phyloP scores from a whole-genome alignment of 1,284 basidiomycete genomes.

The Puccinia novopanici region DNA sequence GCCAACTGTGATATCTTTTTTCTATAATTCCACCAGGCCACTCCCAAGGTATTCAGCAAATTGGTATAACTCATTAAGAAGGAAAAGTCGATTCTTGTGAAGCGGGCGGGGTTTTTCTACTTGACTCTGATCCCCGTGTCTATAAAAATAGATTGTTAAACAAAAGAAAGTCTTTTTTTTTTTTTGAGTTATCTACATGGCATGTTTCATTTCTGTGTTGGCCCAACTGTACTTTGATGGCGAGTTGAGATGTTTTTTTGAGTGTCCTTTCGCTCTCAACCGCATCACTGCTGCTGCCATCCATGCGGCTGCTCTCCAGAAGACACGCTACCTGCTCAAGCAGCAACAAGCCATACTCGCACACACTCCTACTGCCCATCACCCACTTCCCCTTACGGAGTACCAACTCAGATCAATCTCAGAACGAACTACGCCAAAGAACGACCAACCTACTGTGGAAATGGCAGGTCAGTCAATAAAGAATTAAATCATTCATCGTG shows the following conservation, averaged over 20 bases:
- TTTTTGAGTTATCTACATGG: too few relatives aligned
- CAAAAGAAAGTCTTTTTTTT: too few relatives aligned
- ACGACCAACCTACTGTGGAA: constrained; percentile 78
- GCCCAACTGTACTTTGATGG: too few relatives aligned
- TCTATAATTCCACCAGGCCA: constrained; percentile 1
- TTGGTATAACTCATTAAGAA: constrained; percentile 8
- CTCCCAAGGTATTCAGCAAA: constrained; percentile 40
- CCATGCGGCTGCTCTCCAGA: too few relatives aligned
- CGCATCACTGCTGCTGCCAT: too few relatives aligned
- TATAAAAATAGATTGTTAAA: too few relatives aligned
- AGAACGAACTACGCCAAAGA: constrained; percentile 67
- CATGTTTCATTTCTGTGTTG: too few relatives aligned
- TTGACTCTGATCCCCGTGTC: too few relatives aligned
- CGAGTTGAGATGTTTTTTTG: too few relatives aligned
- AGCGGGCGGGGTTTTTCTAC: too few relatives aligned
- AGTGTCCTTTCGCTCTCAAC: too few relatives aligned
- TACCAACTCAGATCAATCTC: constrained; percentile 65
- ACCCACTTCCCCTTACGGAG: constrained; percentile 76
- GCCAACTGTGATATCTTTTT: not conserved
- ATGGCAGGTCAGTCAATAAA: constrained; percentile 72
- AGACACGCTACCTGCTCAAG: not conserved
- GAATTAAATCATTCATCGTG: not conserved
- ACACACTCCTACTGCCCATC: constrained; percentile 79
- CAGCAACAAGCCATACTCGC: constrained; percentile 61
- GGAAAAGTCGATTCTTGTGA: not conserved